A percentile compares a stretch with the other conserved stretches of the same genome.
Conservation (phyloP, 805 yeast genomes). For the Pichia cabralensis region DNA sequence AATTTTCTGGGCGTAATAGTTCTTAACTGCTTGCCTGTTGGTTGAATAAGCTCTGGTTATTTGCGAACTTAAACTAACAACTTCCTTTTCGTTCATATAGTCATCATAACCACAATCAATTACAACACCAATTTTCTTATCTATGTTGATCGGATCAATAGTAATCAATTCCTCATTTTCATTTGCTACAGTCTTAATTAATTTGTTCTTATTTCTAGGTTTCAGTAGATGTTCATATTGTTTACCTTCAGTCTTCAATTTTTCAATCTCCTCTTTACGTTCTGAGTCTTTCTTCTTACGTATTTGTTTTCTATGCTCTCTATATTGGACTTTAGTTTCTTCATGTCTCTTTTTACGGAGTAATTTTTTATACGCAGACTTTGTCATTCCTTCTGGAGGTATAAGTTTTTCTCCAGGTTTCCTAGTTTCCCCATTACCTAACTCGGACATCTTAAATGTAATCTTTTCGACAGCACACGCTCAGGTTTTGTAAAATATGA, state of each 20-base stretch:
- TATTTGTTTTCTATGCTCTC: conserved; percentile 43
- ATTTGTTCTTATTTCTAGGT: conserved; percentile 24
- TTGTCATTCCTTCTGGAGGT: conserved; percentile 82
- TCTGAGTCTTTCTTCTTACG: conserved; percentile 32
- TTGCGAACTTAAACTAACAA: conserved; percentile 67
- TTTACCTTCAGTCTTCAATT: conserved; percentile 31
- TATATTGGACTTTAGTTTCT: conserved; percentile 51
- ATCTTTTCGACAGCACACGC: too few species aligned
- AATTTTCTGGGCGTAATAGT: conserved; percentile 17
- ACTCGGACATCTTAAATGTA: too few species aligned
- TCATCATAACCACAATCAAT: conserved; percentile 90
- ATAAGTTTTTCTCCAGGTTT: conserved; percentile 11
- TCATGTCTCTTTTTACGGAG: conserved; percentile 48
- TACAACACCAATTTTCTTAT: conserved; percentile 32
- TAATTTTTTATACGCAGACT: conserved; percentile 71
- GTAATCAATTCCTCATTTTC: conserved; percentile 39
- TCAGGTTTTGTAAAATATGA: too few species aligned
- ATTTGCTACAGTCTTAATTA: conserved; percentile 5
- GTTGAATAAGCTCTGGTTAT: conserved; percentile 75
- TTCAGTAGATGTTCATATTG: conserved; percentile 25
- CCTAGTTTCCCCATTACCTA: conserved; percentile 7
- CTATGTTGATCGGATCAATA: conserved; percentile 18
- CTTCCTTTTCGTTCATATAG: conserved; percentile 66
- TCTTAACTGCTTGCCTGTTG: conserved; percentile 43
- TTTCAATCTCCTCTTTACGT: conserved; percentile 22